phyloP scores from a whole-genome alignment of 306 rosid species.

The Cucumis hystrix region DNA sequence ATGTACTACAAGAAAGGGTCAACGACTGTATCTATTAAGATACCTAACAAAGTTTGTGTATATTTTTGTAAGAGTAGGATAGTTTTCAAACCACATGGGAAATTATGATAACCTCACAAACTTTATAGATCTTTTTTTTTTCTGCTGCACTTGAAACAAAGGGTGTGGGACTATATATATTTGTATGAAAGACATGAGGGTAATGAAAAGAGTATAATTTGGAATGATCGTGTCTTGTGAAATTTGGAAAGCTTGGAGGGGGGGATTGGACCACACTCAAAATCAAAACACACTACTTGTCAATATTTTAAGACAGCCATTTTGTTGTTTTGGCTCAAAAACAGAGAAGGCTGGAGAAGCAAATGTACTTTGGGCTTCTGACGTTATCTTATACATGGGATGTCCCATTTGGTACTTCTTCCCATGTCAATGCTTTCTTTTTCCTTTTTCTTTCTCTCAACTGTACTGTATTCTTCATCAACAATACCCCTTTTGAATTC shows the following conservation, averaged over 20 bases:
- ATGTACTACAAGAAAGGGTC: neutral
- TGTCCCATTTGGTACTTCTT: neutral
- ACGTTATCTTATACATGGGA: neutral
- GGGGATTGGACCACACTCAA: neutral
- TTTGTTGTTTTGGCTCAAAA: neutral
- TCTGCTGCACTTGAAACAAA: too few relatives aligned
- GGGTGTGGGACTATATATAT: neutral
- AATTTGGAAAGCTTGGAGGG: neutral
- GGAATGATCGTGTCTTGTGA: neutral
- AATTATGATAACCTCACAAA: too few relatives aligned
- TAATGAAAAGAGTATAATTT: neutral
- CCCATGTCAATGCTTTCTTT: neutral
- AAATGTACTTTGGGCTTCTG: neutral
- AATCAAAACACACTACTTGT: neutral
- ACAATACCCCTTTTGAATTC: neutral
- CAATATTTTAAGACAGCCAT: neutral
- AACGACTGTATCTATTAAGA: too few relatives aligned
- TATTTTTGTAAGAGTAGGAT: too few relatives aligned
- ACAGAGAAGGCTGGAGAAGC: neutral
- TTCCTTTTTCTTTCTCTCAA: neutral
- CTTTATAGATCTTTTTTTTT: too few relatives aligned
- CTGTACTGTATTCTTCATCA: neutral
- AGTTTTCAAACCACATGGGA: too few relatives aligned
- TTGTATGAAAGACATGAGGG: neutral
- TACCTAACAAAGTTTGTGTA: neutral